These are phyloP conservation scores for Colletotrichum abscissum DNA, from an alignment of 2,329 filamentous ascomycete species.

Conservation along the genomic window DNA sequence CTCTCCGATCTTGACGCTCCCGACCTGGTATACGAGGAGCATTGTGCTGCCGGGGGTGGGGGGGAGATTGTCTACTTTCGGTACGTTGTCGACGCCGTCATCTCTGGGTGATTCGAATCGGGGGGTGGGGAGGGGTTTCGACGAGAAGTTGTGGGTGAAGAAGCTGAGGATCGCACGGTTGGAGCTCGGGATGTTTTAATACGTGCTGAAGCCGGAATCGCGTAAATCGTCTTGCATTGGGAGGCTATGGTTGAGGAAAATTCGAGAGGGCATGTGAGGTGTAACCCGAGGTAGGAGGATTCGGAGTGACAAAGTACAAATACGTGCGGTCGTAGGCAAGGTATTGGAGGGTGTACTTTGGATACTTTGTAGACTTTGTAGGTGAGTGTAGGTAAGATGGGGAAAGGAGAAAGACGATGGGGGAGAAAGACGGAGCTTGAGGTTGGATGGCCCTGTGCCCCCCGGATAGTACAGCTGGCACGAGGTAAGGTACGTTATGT, in stretches of 20 bases:
- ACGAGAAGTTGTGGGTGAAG: background rate
- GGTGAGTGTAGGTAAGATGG: background rate
- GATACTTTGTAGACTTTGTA: too few relatives aligned
- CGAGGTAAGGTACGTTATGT: background rate
- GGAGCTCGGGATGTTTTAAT: background rate
- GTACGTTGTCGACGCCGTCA: conserved; percentile 23
- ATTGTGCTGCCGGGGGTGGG: conserved; percentile 59
- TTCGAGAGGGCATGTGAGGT: conserved; percentile 12
- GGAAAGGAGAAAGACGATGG: background rate
- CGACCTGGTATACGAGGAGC: conserved; percentile 91
- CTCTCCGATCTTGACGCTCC: conserved; percentile 93
- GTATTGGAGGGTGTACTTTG: background rate
- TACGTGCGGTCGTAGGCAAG: background rate
- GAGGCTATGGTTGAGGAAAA: background rate
- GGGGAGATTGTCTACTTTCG: conserved; percentile 14
- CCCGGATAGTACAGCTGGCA: background rate
- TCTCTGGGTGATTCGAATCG: conserved; percentile 10
- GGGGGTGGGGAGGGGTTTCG: background rate
- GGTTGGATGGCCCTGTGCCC: background rate
- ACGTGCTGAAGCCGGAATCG: background rate
- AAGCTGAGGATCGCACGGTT: background rate
- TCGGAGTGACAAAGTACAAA: background rate
- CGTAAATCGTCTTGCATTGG: conserved; percentile 22
- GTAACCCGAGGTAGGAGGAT: background rate
- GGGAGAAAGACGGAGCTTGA: background rate